Evolutionary conservation across 2,329 filamentous ascomycete species (phyloP), one percentile per base, ranked within the genome.

Genomic region (Aspergillus sergii): DNA sequence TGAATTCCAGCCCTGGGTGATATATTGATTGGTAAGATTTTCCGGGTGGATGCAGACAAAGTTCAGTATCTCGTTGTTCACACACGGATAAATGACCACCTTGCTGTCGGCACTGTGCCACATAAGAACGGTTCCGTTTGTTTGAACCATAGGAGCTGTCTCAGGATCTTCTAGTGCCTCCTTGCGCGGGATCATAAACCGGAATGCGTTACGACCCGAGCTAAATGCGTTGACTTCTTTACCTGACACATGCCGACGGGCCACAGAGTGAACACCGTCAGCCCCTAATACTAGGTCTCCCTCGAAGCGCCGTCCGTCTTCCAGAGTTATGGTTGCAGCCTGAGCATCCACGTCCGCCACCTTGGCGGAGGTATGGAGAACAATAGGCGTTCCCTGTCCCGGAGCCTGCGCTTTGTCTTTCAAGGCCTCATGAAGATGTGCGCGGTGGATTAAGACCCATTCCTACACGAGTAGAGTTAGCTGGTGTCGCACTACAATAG

Each of bases 181-280:
- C 16, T 85, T 80, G 1, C 80, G 78, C 0, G 80, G 76, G 0
- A 88, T 78, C 6, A 87, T 71, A 72, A 87, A 88, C 9, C 86
- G 80, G 70, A 86, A 88, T 0, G 85, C 85, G 50, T 82, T 85
- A 69, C 86, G 86, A 3, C 85, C 86, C 3, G 81, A 83, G 1
- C 79, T 76, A 48, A 79, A 81, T 4, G 81, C 75, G 39, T 77
- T 75, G 21, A 79, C 66, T 5, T 74, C 69, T 39, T 60, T 64
- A 2, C 66, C 78, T 12, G 54, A 70, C 62, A 79, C 60, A 64
- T 70, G 62, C 58, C 73, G 68, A 69, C 69, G 65, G 2, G 72
- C 67, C 6, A 70, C 61, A 0, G 75, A 77, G 57, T 81, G 76
- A 4, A 86, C 83, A 0, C 86, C 86, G 64, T 88, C 85, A 0